Conservation (phyloP, 2,329 filamentous ascomycete species). For the Fusarium stilboides region DNA sequence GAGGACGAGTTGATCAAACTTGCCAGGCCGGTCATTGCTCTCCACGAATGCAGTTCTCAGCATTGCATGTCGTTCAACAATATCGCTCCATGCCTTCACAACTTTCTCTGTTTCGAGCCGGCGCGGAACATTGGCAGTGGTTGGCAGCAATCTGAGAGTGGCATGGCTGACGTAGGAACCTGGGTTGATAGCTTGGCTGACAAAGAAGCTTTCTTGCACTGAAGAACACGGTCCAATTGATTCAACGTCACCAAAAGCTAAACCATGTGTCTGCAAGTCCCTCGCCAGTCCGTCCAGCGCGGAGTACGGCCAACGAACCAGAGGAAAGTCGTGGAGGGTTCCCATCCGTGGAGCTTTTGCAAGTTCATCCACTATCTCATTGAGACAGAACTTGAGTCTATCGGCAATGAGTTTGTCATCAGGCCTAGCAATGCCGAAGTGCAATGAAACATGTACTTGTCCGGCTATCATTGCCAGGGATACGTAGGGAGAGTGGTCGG, state of each 20-base stretch:
- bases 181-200: slow-evolving; percentile 3
- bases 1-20: slow-evolving; percentile 13
- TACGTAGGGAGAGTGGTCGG: slow-evolving; percentile 4
- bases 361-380: slow-evolving; percentile 11
- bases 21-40: slow-evolving; percentile 3
- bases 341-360: slow-evolving; percentile 10
- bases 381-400: slow-evolving; percentile 1
- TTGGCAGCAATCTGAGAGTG: slow-evolving; percentile 4
- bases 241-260: slow-evolving; percentile 1
- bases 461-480: slow-evolving; percentile 8
- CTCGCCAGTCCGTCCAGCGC: slow-evolving; percentile 7
- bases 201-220: slow-evolving; percentile 10
- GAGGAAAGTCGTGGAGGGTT: slow-evolving; percentile 5
- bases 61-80: slow-evolving; percentile 6
- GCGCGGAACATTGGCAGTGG: background rate
- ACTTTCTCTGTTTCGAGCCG: slow-evolving; percentile 1
- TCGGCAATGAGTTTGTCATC: slow-evolving; percentile 11
- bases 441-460: slow-evolving; percentile 10
- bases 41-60: slow-evolving; percentile 12
- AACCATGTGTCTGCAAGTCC: slow-evolving; percentile 8
- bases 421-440: slow-evolving; percentile 4
- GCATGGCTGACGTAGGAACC: slow-evolving; percentile 12
- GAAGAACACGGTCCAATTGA: slow-evolving; percentile 12
- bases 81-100: background rate
- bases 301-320: slow-evolving; percentile 11